A percentile compares a stretch with the other conserved stretches of the same genome.
These are phyloP conservation scores for Podospora sp. DNA, from an alignment of 495 filamentous ascomycete genomes.

Conservation along the genomic window DNA sequence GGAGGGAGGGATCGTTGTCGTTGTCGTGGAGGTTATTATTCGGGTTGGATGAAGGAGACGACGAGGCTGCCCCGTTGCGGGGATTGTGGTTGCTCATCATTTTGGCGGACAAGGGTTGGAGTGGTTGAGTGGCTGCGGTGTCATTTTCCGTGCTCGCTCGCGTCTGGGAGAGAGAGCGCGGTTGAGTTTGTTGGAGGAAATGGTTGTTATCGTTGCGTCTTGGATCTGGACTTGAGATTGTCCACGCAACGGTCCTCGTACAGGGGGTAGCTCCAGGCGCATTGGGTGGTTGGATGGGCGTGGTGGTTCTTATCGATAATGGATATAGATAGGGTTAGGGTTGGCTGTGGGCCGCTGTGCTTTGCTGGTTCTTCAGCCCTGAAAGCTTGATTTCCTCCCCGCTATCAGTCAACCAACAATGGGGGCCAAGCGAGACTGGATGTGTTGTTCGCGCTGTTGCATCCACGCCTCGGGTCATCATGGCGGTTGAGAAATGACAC, in stretches of 20 bases:
- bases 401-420: background rate
- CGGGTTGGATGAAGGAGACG: background rate
- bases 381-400: background rate
- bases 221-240: background rate
- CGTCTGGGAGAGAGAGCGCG: background rate
- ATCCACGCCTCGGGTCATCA: background rate
- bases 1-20: conserved; percentile 31
- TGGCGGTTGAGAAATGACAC: background rate
- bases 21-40: conserved; percentile 35
- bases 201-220: background rate
- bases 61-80: background rate
- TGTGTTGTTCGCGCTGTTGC: background rate
- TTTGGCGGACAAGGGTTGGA: background rate
- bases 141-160: background rate
- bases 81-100: background rate
- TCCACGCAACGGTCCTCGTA: background rate
- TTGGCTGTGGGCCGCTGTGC: background rate
- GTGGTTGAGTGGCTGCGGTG: background rate
- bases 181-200: background rate
- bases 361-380: background rate
- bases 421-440: background rate
- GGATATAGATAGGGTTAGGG: background rate
- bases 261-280: conserved; percentile 2
- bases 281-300: background rate
- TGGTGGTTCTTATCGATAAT: conserved; percentile 11